phyloP scores from a whole-genome alignment of 78 protist genomes.

The Cavenderia fasciculata region DNA sequence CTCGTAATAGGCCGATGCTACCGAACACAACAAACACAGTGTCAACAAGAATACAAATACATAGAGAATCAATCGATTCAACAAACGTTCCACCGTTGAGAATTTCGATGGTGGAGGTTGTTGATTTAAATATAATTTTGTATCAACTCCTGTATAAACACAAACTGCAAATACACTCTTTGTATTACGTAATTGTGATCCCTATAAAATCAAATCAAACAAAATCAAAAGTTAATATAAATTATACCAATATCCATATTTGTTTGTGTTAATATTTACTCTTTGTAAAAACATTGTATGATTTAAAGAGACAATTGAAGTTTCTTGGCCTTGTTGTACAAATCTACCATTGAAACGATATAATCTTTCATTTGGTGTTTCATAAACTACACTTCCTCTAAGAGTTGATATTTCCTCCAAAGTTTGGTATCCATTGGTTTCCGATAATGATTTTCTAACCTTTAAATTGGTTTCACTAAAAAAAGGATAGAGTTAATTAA shows the following conservation, averaged over 20 bases:
- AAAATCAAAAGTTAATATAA: not conserved
- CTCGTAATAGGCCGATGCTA: constrained; percentile 23
- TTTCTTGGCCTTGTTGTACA: constrained; percentile 41
- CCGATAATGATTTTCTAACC: constrained; percentile 43
- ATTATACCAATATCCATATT: not conserved
- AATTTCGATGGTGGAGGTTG: constrained; percentile 85
- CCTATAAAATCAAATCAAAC: too few species aligned
- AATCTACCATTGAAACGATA: constrained; percentile 76
- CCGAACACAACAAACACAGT: constrained; percentile 21
- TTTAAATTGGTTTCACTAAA: constrained; percentile 71
- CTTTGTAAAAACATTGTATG: constrained; percentile 73
- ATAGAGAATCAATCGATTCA: constrained; percentile 69
- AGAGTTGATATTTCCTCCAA: constrained; percentile 41
- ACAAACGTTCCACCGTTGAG: constrained; percentile 72
- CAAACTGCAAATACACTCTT: constrained; percentile 55
- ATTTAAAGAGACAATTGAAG: constrained; percentile 31
- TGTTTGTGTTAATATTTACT: not conserved
- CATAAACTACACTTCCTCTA: constrained; percentile 65
- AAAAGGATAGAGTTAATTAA: not conserved
- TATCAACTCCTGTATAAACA: constrained; percentile 78
- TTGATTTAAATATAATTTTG: constrained; percentile 78
- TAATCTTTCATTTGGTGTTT: constrained; percentile 69
- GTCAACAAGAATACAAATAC: constrained; percentile 61
- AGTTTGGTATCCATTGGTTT: constrained; percentile 14
- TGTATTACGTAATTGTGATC: constrained; percentile 74